Conservation (phyloP, 352 stramenopile genomes). For the Phytopythium sindhum region DNA sequence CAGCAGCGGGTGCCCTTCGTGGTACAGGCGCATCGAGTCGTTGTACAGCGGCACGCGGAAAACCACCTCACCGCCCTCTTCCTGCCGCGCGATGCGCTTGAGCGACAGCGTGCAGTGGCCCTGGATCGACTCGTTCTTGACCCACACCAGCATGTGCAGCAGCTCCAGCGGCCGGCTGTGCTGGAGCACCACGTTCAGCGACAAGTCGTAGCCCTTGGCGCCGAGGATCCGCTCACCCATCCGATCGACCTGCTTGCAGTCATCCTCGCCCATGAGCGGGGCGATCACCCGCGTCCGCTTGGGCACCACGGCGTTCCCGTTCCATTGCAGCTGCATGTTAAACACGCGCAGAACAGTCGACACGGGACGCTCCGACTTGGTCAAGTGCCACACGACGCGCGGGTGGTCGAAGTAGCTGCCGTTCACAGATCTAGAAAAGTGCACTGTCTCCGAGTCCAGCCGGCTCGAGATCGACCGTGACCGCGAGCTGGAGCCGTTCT, state of each 20-base stretch:
- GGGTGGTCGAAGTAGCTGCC: constrained; percentile 81
- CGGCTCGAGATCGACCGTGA: constrained; percentile 43
- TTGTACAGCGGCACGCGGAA: constrained; percentile 78
- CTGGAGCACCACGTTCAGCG: constrained; percentile 72
- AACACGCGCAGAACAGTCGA: constrained; percentile 71
- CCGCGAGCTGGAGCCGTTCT: constrained; percentile 27
- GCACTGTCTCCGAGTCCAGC: constrained; percentile 17
- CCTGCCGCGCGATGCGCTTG: constrained; percentile 67
- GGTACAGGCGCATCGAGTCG: constrained; percentile 75
- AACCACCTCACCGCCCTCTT: constrained; percentile 65
- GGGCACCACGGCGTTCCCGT: constrained; percentile 67
- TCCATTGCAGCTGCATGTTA: constrained; percentile 74
- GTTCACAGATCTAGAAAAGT: constrained; percentile 26
- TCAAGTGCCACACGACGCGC: constrained; percentile 62
- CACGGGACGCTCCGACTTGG: constrained; percentile 44
- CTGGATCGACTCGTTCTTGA: constrained; percentile 74
- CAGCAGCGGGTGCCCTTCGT: constrained; percentile 64
- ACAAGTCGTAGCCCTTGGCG: constrained; percentile 50
- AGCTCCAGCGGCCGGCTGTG: constrained; percentile 67
- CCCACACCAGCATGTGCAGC: constrained; percentile 84
- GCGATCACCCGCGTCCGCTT: constrained; percentile 77
- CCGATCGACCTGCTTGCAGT: constrained; percentile 68
- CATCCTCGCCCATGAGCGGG: constrained; percentile 70
- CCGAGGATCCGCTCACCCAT: constrained; percentile 62
- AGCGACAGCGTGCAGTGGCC: constrained; percentile 81